These are phyloP conservation scores for Neurospora sp. DNA, from an alignment of 2,329 filamentous ascomycete genomes.

Conservation along the genomic window DNA sequence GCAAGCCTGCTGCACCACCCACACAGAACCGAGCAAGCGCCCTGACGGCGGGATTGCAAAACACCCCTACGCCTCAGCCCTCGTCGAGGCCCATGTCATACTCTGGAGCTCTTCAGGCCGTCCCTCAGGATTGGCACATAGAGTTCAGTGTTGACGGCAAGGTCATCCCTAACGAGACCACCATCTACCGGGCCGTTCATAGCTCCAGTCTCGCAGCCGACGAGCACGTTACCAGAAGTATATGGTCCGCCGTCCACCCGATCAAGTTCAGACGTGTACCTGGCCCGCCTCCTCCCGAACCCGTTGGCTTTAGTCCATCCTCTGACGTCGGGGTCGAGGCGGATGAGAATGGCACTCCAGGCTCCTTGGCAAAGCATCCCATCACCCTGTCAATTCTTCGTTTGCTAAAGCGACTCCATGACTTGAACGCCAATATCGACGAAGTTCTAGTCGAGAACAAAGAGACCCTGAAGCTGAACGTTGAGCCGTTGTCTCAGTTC, in stretches of 20 bases:
- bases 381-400: slow-evolving; percentile 80
- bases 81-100: slow-evolving; percentile 67
- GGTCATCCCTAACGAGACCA: slow-evolving; percentile 80
- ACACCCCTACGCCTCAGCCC: slow-evolving; percentile 38
- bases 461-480: slow-evolving; percentile 57
- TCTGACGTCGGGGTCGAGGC: slow-evolving; percentile 40
- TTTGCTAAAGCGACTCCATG: slow-evolving; percentile 80
- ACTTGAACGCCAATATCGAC: slow-evolving; percentile 85
- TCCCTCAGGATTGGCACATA: slow-evolving; percentile 92
- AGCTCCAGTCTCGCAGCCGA: slow-evolving; percentile 41
- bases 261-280: slow-evolving; percentile 84
- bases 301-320: slow-evolving; percentile 48
- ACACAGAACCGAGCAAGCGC: slow-evolving; percentile 26
- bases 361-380: slow-evolving; percentile 72
- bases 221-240: slow-evolving; percentile 61
- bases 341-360: slow-evolving; percentile 54
- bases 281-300: slow-evolving; percentile 70
- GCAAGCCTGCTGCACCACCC: slow-evolving; percentile 20
- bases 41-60: slow-evolving; percentile 30
- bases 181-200: slow-evolving; percentile 90
- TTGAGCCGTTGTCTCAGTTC: slow-evolving; percentile 83
- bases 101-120: slow-evolving; percentile 68
- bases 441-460: slow-evolving; percentile 77
- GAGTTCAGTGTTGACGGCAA: slow-evolving; percentile 85
- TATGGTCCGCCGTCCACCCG: slow-evolving; percentile 84